These are phyloP conservation scores for Lactarius psammicola DNA, from an alignment of 768 basidiomycete species.

Conservation along the genomic window DNA sequence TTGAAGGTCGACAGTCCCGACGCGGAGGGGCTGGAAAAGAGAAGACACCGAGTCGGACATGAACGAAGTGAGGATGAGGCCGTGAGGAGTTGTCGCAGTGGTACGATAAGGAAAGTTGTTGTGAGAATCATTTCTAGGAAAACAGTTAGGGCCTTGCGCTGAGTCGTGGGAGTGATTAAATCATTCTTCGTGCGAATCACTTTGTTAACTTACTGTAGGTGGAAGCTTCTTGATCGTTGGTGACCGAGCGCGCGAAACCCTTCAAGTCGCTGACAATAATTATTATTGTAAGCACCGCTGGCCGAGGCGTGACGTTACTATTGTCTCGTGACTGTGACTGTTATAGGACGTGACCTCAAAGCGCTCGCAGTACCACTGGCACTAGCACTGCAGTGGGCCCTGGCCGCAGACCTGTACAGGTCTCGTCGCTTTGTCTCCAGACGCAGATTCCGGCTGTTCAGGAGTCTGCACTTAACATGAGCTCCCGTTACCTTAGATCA, in stretches of 20 bases:
- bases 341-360: background rate
- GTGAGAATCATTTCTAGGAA: background rate
- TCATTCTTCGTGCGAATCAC: too few relatives aligned
- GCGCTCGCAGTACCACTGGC: too few relatives aligned
- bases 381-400: too few relatives aligned
- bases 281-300: too few relatives aligned
- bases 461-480: background rate
- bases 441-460: background rate
- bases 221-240: background rate
- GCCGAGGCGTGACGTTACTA: too few relatives aligned
- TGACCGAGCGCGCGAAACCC: too few relatives aligned
- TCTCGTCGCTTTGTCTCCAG: too few relatives aligned
- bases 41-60: conserved; percentile 8
- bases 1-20: conserved; percentile 43
- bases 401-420: too few relatives aligned
- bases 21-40: conserved; percentile 48
- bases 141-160: background rate
- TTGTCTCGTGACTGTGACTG: too few relatives aligned
- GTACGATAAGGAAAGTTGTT: background rate
- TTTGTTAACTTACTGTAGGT: background rate
- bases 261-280: too few relatives aligned
- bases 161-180: background rate
- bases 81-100: background rate
- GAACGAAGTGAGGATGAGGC: background rate
- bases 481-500: conserved; percentile 20